Evolutionary conservation across 306 rosid genomes (phyloP), one percentile per base, ranked within the genome.

Genomic region (Glycine tomentella): DNA sequence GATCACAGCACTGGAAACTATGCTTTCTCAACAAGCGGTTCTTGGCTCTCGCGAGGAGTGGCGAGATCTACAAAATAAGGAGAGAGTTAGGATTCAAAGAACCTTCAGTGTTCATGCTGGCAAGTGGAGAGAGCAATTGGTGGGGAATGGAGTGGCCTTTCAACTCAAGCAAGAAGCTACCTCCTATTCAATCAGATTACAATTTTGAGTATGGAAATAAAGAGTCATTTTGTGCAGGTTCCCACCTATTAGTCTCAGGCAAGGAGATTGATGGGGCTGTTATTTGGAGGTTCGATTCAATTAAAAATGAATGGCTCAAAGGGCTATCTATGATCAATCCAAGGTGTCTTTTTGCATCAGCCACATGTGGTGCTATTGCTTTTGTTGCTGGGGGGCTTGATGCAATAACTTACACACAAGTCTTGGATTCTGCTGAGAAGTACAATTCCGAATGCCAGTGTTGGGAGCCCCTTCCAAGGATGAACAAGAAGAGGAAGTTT

Each of bases 311-410:
- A 50, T 92, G 98, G 98, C 42, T 73, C 12, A 90, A 84, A 63
- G 95, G 97, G 25, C 95, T 97, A 25, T 84, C 83, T 4, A 92
- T 95, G 98, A 86, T 86, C 75, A 87, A 55, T 36, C 87, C 95
- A 31, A 85, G 98, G 84, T 88, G 90, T 15, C 86, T 91, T 65
- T 92, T 91, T 82, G 99, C 97, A n/a, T 86, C 93, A 0, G 97
- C 97, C 40, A 86, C 95, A 7, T 87, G 88, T 64, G 97, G 93
- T 9, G 14, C 82, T 25, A 76, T 75, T 8, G 97, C 90, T 42
- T 92, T 81, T 71, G 88, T 95, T 12, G 97, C 97, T 1, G 99
- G 99, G 8, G 97, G 99, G 8, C 33, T 84, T 46, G 94, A 88
- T 11, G 51, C 72, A 57, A 84, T 56, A 5, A 73, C 82, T 9